phyloP scores from a whole-genome alignment of 148 eudicot genomes.

The Silene uniflora region DNA sequence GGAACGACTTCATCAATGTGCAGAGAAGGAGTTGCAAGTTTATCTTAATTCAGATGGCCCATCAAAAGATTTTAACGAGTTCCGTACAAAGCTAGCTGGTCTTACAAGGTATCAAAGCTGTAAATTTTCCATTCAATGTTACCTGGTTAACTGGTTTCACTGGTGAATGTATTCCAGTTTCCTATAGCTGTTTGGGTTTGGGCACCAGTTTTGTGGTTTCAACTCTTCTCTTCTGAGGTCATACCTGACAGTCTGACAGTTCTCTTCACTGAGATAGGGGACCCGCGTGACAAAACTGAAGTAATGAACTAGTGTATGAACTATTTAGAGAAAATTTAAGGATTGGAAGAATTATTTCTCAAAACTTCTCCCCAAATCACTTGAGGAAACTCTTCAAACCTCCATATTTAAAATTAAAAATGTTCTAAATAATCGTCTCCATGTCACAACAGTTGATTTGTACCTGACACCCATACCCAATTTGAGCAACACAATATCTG shows the following conservation, averaged over 20 bases:
- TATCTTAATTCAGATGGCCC: slow-evolving; percentile 65
- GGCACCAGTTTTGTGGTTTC: too few relatives aligned
- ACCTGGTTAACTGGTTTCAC: too few relatives aligned
- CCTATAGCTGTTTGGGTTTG: too few relatives aligned
- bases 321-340: neutral
- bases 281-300: neutral
- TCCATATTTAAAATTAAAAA: too few relatives aligned
- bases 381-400: too few relatives aligned
- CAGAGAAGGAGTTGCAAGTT: slow-evolving; percentile 78
- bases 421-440: too few relatives aligned
- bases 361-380: too few relatives aligned
- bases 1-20: slow-evolving; percentile 92
- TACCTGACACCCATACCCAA: neutral
- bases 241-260: neutral
- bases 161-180: too few relatives aligned
- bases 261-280: neutral
- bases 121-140: neutral
- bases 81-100: slow-evolving; percentile 77
- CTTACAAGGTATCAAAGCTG: slow-evolving; percentile 55
- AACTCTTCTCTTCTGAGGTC: too few relatives aligned
- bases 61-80: slow-evolving; percentile 61
- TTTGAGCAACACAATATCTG: neutral
- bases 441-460: too few relatives aligned
- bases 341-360: neutral
- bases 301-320: neutral